Percentiles rank a stretch among this genome's conserved stretches.
Evolutionary conservation across 345 rosid species (phyloP).

Genomic region (Eucalyptus victrix): DNA sequence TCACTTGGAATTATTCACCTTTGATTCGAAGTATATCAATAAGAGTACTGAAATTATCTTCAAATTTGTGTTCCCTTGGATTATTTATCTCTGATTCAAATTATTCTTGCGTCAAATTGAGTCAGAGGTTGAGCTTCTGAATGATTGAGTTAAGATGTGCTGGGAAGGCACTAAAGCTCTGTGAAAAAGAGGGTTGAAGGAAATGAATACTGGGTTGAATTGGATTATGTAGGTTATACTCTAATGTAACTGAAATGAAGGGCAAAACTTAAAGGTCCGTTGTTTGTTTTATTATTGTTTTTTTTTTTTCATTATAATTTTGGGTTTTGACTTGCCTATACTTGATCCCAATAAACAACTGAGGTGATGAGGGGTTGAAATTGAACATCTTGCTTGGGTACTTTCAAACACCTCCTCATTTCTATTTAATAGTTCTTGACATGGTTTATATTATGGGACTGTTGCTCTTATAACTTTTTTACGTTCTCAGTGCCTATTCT

Average conservation of each 20-base stretch:
- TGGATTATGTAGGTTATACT: neutral
- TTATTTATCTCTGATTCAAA: neutral
- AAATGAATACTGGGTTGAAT: neutral
- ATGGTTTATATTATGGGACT: neutral
- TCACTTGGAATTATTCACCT: neutral
- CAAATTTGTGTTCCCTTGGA: neutral
- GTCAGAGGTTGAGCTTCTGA: neutral
- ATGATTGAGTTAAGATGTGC: neutral
- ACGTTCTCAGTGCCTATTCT: neutral
- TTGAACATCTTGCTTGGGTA: neutral
- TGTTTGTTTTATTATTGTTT: neutral
- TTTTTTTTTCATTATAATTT: neutral
- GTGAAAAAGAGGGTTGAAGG: neutral
- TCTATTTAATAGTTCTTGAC: neutral
- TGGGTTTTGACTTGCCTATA: neutral
- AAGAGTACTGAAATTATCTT: neutral
- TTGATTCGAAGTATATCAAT: neutral
- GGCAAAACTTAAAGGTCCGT: neutral
- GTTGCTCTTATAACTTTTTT: neutral
- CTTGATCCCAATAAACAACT: neutral
- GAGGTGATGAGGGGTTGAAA: neutral
- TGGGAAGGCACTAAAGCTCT: neutral
- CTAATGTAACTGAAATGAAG: neutral
- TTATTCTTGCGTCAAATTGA: neutral
- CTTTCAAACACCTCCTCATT: neutral